These are phyloP conservation scores for Xylaria sp. DNA, from an alignment of 2,329 filamentous ascomycete species.

Conservation along the genomic window DNA sequence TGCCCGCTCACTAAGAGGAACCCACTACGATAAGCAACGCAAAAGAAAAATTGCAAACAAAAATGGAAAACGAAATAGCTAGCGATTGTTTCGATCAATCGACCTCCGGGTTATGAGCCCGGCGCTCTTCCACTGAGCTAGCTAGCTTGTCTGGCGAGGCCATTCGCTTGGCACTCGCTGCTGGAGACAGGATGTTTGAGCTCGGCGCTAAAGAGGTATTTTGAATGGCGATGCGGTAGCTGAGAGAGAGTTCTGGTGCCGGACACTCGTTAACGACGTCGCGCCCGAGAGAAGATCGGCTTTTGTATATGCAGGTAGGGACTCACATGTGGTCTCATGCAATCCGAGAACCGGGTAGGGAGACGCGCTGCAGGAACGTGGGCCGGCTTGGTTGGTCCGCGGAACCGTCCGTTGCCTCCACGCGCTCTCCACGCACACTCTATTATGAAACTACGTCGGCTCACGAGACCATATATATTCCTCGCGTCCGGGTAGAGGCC, in stretches of 20 bases:
- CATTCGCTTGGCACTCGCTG: background rate
- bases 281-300: background rate
- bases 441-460: background rate
- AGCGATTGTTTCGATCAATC: constrained; percentile 52
- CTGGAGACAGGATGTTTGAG: background rate
- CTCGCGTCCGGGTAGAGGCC: background rate
- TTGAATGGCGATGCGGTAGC: background rate
- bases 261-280: background rate
- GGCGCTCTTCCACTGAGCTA: constrained; percentile 51
- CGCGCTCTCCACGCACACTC: background rate
- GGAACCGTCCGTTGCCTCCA: background rate
- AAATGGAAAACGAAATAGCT: constrained; percentile 30
- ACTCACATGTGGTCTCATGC: background rate
- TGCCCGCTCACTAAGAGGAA: background rate
- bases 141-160: constrained; percentile 32
- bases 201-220: background rate
- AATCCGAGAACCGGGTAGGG: constrained; percentile 1
- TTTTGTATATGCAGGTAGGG: background rate
- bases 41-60: background rate
- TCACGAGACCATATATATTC: background rate
- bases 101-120: constrained; percentile 53
- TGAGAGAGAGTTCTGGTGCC: background rate
- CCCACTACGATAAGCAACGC: background rate
- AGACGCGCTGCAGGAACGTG: constrained; percentile 4
- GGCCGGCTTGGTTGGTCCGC: constrained; percentile 18